phyloP scores from a whole-genome alignment of 2,329 filamentous ascomycete genomes.

The Ilyonectria mors-panacis region DNA sequence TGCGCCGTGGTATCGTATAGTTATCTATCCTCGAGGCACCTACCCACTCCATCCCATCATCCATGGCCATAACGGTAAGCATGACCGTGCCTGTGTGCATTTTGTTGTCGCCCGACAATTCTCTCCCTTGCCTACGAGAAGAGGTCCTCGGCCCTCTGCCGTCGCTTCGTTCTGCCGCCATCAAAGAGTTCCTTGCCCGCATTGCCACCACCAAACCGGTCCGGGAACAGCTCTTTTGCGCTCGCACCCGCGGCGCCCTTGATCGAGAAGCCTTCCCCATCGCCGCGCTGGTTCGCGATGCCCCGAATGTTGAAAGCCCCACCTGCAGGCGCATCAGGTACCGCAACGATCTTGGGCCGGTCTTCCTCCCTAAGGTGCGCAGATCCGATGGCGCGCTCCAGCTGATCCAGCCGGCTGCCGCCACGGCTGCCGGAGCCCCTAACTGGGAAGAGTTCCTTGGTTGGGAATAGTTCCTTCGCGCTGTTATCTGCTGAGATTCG shows the following conservation, averaged over 20 bases:
- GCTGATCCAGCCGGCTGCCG: conserved; percentile 54
- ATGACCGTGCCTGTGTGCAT: conserved; percentile 4
- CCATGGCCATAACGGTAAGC: conserved; percentile 14
- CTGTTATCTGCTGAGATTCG: conserved; percentile 50
- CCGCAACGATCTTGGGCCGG: conserved; percentile 71
- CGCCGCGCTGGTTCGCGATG: conserved; percentile 62
- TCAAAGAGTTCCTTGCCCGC: conserved; percentile 79
- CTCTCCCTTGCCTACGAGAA: conserved; percentile 66
- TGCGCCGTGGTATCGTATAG: conserved; percentile 49
- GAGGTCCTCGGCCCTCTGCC: conserved; percentile 80
- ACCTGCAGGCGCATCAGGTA: conserved; percentile 58
- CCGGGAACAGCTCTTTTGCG: conserved; percentile 78
- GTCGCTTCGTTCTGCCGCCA: conserved; percentile 64
- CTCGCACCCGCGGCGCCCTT: conserved; percentile 70
- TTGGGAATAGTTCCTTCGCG: conserved; percentile 59
- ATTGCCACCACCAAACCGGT: conserved; percentile 70
- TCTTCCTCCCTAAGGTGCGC: conserved; percentile 55
- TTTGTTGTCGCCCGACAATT: neutral
- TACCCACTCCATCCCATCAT: conserved; percentile 26
- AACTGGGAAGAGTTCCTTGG: conserved; percentile 45
- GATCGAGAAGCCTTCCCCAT: conserved; percentile 71
- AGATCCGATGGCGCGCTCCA: conserved; percentile 58
- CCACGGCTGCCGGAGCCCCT: conserved; percentile 40
- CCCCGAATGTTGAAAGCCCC: conserved; percentile 74
- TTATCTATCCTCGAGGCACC: conserved; percentile 40